A percentile compares a stretch with the other conserved stretches of the same genome.
These are phyloP conservation scores for Silene uniflora DNA, from an alignment of 148 eudicot genomes.

Conservation along the genomic window DNA sequence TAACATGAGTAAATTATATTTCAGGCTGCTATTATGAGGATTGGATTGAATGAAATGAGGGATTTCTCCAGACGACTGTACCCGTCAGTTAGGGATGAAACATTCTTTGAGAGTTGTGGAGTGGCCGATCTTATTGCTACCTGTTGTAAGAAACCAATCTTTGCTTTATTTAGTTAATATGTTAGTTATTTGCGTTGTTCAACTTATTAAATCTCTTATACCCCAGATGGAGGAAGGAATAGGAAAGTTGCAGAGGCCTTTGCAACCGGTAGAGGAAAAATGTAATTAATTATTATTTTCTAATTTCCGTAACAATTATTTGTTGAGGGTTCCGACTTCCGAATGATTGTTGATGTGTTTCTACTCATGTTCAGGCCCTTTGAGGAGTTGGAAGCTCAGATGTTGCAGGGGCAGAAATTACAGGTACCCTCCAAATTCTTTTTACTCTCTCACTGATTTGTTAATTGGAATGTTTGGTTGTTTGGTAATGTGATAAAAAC, in stretches of 20 bases:
- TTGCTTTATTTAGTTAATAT: neutral
- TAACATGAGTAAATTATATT: neutral
- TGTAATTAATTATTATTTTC: conserved; percentile 30
- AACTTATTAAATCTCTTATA: conserved; percentile 2
- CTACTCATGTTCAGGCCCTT: conserved; percentile 53
- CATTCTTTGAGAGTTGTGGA: conserved; percentile 97
- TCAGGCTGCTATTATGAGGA: conserved; percentile 98
- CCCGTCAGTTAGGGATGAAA: conserved; percentile 75
- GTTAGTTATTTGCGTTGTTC: neutral
- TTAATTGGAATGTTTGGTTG: neutral
- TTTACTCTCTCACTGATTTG: neutral
- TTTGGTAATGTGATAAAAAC: neutral
- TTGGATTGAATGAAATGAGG: conserved; percentile 96
- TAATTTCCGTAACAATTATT: neutral
- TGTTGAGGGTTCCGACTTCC: neutral
- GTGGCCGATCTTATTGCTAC: conserved; percentile 99
- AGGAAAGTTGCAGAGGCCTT: conserved; percentile 96
- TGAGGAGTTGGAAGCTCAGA: conserved; percentile 88
- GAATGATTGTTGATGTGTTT: conserved; percentile 5
- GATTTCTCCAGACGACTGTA: conserved; percentile 83
- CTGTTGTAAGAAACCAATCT: conserved; percentile 61
- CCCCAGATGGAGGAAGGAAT: conserved; percentile 92
- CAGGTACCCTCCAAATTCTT: conserved; percentile 49
- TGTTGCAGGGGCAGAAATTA: conserved; percentile 90
- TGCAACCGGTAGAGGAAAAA: conserved; percentile 76